A percentile compares a stretch with the other conserved stretches of the same genome.
Evolutionary conservation across 1,284 basidiomycete genomes (phyloP).

Genomic region (Sanguinoderma infundibulare): DNA sequence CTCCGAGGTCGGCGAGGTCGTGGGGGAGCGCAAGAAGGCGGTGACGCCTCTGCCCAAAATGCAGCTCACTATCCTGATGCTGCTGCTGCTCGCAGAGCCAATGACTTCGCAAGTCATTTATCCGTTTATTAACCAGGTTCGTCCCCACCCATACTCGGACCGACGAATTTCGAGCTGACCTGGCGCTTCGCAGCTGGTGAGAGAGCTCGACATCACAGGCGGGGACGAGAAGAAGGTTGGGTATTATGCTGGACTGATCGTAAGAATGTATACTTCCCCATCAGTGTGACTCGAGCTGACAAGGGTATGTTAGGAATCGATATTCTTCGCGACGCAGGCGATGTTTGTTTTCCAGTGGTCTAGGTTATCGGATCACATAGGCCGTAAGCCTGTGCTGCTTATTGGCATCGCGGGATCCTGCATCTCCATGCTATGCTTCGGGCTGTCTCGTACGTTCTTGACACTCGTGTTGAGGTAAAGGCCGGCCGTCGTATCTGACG

Average conservation of each 20-base stretch:
- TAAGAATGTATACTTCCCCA: conserved; percentile 20
- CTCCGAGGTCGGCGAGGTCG: not conserved
- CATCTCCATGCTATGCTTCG: conserved; percentile 58
- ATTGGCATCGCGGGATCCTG: conserved; percentile 50
- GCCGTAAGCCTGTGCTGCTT: conserved; percentile 62
- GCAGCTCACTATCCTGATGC: conserved; percentile 54
- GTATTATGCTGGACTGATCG: conserved; percentile 69
- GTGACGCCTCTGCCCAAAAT: conserved; percentile 59
- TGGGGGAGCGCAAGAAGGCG: conserved; percentile 3
- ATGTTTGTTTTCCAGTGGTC: conserved; percentile 64
- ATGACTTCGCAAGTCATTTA: conserved; percentile 57
- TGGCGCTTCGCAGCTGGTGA: conserved; percentile 47
- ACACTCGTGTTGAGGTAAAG: conserved; percentile 36
- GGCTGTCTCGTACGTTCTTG: conserved; percentile 51
- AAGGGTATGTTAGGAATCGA: conserved; percentile 44
- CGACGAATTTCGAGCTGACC: not conserved
- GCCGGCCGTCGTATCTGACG: conserved; percentile 29
- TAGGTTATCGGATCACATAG: conserved; percentile 57
- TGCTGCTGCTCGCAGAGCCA: conserved; percentile 55
- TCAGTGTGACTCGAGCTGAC: not conserved
- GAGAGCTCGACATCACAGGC: conserved; percentile 49
- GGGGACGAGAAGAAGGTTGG: conserved; percentile 62
- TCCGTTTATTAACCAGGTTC: conserved; percentile 64
- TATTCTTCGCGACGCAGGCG: conserved; percentile 61
- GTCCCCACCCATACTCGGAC: conserved; percentile 12